Evolutionary conservation across 208 protist genomes (phyloP), one percentile per base, ranked within the genome.

Genomic region (Plasmodiophora brassicae): DNA sequence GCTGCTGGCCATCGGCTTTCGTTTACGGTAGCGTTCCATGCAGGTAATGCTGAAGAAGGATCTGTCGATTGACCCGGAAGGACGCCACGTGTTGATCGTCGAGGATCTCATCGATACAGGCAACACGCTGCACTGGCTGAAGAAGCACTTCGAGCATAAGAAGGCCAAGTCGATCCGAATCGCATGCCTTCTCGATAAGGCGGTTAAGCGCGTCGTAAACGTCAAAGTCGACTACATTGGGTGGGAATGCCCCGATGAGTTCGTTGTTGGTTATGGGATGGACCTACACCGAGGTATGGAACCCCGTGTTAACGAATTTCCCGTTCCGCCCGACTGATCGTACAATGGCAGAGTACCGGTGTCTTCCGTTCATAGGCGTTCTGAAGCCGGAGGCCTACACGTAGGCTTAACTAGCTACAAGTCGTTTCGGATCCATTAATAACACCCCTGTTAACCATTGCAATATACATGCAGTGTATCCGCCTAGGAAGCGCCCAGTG

Each of bases 51-150:
- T 86, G 14, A 53, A 86, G n/a, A 86, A 86, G 43, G 84, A 86
- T 57, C 20, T 86, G 1, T 65, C 45, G 28, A 86, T 86, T 65
- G 84, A 86, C 43, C 5, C 84, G 1, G 50, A 71, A n/a, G 28
- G n/a, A 14, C 45, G 50, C 20, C 46, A 86, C 43, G 50, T 86
- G 28, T 57, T 86, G 14, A 86, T 86, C 25, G 44, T 86, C 43
- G 84, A 86, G 44, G 84, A 86, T 86, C n/a, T 86, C 1, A 86
- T 86, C 28, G 84, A 86, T 86, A 86, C 84, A 14, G 84, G 84
- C 35, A 44, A 28, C 14, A 86, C 84, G 20, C 44, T 86, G 46
- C 36, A 28, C 14, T 86, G 84, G 84, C 84, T 86, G 10, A n/a
- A 65, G 46, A 65, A 86, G 20, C 84, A 86, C 43, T n/a, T 86